Evolutionary conservation across 73 alveolate genomes (phyloP), one percentile per base, ranked within the genome.

Genomic region (Paramecium octaurelia): DNA sequence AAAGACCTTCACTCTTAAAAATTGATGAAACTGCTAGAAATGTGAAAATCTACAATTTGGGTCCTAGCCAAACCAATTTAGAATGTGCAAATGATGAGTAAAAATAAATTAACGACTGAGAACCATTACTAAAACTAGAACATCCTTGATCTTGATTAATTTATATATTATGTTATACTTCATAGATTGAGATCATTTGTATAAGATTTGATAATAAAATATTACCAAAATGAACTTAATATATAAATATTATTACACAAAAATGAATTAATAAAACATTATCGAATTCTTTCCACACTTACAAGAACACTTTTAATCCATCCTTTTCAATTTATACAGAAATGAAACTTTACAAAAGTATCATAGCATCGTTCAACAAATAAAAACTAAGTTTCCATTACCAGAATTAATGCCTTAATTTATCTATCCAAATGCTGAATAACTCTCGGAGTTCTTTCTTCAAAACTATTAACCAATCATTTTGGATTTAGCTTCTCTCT

Each of bases 181-280:
- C 14, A 54, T 54, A 54, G 27, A 54, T 54, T 54, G 69, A 6
- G 27, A 54, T 54, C 27, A 54, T 9, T 16, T 16, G 18, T 18
- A 54, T 18, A 18, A 54, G 69, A 54, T 54, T 54, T 54, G 31
- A 54, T 54, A 54, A 54, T 54, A 54, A 54, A 54, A 16, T 18
- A 54, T n/a, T 54, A 54, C 20, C 5, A 23, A 54, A 54, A 54
- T 54, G 59, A 48, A 48, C 59, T 6, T 54, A 54, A 54, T 54
- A 54, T 54, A 54, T 54, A 54, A 54, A 54, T 54, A 54, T 54
- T 54, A 54, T 54, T 54, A 54, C 18, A 35, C 8, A 20, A 73
- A 73, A 73, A 73, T 73, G 87, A 73, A 36, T 73, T 36, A 73
- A 36, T 73, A 73, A 36, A 73, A 73, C 87, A 73, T 36, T 29